Conservation (phyloP, 2,329 filamentous ascomycete species). For the Huntiella moniliformis region DNA sequence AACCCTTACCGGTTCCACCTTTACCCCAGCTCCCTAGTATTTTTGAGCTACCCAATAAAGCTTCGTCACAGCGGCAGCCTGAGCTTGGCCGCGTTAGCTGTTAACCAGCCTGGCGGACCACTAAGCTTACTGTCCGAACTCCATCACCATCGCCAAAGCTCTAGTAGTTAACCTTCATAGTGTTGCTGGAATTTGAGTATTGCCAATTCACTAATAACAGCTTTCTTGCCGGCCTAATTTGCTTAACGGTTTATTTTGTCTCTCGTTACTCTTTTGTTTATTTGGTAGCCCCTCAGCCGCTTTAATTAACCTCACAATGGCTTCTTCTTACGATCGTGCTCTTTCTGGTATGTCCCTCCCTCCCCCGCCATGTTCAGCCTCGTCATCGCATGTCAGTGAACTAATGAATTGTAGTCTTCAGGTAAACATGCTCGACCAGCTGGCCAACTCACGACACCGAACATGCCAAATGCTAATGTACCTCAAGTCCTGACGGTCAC, state of each 20-base stretch:
- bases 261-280: too few species aligned
- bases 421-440: constrained; percentile 27
- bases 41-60: constrained; percentile 10
- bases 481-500: constrained; percentile 79
- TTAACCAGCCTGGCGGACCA: constrained; percentile 5
- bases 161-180: too few species aligned
- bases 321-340: constrained; percentile 96
- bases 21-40: constrained; percentile 4
- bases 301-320: constrained; percentile 32
- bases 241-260: too few species aligned
- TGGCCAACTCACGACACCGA: constrained; percentile 20
- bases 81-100: constrained; percentile 12
- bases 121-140: not conserved
- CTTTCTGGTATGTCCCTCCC: constrained; percentile 61
- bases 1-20: not conserved
- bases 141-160: not conserved
- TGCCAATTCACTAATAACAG: too few species aligned
- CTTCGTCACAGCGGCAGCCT: constrained; percentile 19
- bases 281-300: too few species aligned
- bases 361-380: constrained; percentile 13
- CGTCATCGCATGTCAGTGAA: constrained; percentile 16
- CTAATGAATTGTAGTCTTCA: constrained; percentile 56
- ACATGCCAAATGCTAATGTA: constrained; percentile 23
- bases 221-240: too few species aligned
- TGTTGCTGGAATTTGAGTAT: too few species aligned